Base-by-base conservation (phyloP, 2,329 filamentous ascomycete genomes). In the Dothiorella sarmentorum region DNA sequence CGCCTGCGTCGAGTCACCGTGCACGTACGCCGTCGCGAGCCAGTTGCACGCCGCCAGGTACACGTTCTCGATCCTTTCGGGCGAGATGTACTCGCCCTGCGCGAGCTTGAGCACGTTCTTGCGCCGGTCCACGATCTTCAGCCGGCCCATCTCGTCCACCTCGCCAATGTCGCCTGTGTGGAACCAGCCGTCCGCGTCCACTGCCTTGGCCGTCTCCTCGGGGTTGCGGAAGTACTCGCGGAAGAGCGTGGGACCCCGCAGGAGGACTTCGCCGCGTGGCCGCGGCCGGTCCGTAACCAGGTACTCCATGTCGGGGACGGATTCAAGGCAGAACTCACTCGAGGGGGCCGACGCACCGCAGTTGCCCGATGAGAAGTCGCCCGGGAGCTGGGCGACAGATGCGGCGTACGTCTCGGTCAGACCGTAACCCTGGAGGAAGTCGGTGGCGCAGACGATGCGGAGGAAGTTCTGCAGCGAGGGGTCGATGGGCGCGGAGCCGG, bases 101-200 rank as follows among this genome's bases (percentile, higher is more conserved):
- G 93, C 87, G 58, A 99, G 85, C 82, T 99, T 99, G 71, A 99
- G 85, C n/a, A 99, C 90, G 76, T 97, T 97, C 88, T 99, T 99
- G 77, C 91, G 88, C 67, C 94, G 91, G 75, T 99, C 94, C 67
- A 99, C 88, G 74, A 99, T 96, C 75, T 85, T 86, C 80, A 97
- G 88, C 61, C 92, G 90, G 62, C 94, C 94, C 69, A 89, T 75
- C 65, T 86, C 85, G 74, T 99, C 94, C 22, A 99, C 81, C 63
- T 86, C 84, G 69, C 86, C 90, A 64, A 99, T 93, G 68, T 99
- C 94, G 58, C 94, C 94, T 0, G 91, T 97, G 72, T 89, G 89
- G 83, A 99, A 97, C 94, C 94, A 99, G 62, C 94, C 94, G 64
- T 97, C 91, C 29, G 87, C 79, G 7, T 93, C 90, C 44, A 97